phyloP scores from a whole-genome alignment of 2,329 filamentous ascomycete genomes.

The Botryotinia narcissicola region DNA sequence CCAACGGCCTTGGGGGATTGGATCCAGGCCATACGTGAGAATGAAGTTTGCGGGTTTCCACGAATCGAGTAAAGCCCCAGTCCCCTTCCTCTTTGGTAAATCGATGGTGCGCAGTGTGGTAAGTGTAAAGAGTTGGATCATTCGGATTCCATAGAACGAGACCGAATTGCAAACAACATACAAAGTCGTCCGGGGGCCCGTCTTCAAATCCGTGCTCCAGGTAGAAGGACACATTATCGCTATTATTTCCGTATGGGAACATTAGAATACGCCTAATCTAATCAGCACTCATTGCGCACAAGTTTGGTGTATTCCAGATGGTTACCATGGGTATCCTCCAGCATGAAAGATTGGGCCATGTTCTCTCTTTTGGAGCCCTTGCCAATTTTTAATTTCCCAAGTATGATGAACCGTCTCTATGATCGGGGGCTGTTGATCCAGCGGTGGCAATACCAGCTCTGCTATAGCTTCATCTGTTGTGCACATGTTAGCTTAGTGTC shows the following conservation, averaged over 20 bases:
- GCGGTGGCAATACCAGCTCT: constrained; percentile 69
- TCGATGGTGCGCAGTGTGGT: constrained; percentile 86
- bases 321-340: constrained; percentile 80
- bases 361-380: constrained; percentile 70
- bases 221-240: constrained; percentile 91
- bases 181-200: constrained; percentile 83
- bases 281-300: constrained; percentile 26
- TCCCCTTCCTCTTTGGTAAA: constrained; percentile 96
- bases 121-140: constrained; percentile 78
- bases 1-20: constrained; percentile 57
- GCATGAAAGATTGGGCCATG: constrained; percentile 87
- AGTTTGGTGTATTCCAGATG: constrained; percentile 31
- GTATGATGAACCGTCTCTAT: constrained; percentile 74
- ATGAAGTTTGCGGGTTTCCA: constrained; percentile 84
- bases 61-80: constrained; percentile 98
- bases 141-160: constrained; percentile 92
- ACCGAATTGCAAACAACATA: constrained; percentile 92
- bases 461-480: constrained; percentile 76
- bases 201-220: constrained; percentile 89
- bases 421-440: constrained; percentile 73
- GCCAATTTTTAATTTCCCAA: constrained; percentile 88
- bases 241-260: constrained; percentile 93
- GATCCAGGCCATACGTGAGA: constrained; percentile 70
- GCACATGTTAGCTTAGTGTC: constrained; percentile 27
- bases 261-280: constrained; percentile 80